Base-by-base conservation (phyloP, 139 green algal species). In the Pleodorina starrii region DNA sequence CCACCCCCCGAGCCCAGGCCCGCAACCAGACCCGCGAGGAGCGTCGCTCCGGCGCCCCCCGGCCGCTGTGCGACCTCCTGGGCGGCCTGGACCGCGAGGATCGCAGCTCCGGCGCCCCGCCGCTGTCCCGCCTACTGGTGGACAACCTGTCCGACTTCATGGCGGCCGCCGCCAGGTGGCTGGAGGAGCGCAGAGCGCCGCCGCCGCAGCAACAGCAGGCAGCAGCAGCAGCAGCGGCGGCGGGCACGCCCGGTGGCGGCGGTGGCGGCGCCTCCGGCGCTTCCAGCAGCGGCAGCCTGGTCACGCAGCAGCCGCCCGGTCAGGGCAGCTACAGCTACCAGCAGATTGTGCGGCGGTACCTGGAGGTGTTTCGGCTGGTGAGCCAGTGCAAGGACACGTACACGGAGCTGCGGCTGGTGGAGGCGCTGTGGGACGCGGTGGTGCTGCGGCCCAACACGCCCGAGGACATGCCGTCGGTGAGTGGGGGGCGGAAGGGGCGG, bases 341-440 rank as follows among this genome's bases (percentile, higher is more conserved):
- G 27, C 59, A 88, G 43, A 68, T 93, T 4, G 38, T 95, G 54
- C 44, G 68, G 38, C 89, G 91, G 82, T 90, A 91, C 84, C 57
- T 95, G 42, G 54, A 48, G 2, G 68, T 83, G 23, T 90, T 95
- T 75, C 84, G 77, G 6, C 35, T 54, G 38, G 44, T 91, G 29
- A 42, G 42, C 25, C 29, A 32, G 16, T 36, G 44, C 63, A 84
- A 72, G 32, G 57, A 60, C 3, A 71, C 1, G 5, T 93, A 75
- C 48, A 51, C 84, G 48, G 46, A 72, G 19, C 43, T 44, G 50
- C 35, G 75, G 40, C 78, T 89, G 25, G 91, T 90, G 40, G 85
- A 92, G 79, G 32, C 60, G 86, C 79, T 95, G 84, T 95, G 91
- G 91, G 86, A 92, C 36, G 25, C 46, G 48, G 84, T 94, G 54